Evolutionary conservation across 345 rosid genomes (phyloP).

Genomic region (Atalantia buxifolia): DNA sequence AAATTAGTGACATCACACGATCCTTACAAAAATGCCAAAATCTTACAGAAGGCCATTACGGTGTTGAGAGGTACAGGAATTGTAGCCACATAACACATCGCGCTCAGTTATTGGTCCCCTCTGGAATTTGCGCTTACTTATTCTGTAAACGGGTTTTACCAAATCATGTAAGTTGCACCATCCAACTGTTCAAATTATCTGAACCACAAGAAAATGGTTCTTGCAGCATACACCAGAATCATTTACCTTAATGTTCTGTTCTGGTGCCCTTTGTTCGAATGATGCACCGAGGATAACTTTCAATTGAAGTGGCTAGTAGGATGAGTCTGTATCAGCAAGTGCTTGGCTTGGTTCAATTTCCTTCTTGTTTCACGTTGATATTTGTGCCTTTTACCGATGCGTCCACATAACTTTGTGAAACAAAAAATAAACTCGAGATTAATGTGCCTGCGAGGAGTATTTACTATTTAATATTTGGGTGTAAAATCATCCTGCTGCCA

Average conservation of each 20-base stretch:
- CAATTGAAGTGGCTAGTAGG: not conserved
- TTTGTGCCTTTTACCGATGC: not conserved
- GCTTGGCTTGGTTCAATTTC: not conserved
- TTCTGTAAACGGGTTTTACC: not conserved
- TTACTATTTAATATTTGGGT: not conserved
- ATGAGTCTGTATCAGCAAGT: not conserved
- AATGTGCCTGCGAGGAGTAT: not conserved
- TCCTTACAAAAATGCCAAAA: not conserved
- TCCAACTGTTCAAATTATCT: not conserved
- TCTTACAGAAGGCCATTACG: not conserved
- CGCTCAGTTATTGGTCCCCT: constrained; percentile 6
- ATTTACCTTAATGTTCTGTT: not conserved
- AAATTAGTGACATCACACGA: not conserved
- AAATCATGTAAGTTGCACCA: not conserved
- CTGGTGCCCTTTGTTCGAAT: too few species aligned
- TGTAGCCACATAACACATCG: not conserved
- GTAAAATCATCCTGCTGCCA: not conserved
- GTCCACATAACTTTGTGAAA: not conserved
- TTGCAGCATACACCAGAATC: not conserved
- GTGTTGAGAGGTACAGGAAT: not conserved
- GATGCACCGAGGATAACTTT: not conserved
- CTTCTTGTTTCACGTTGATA: not conserved
- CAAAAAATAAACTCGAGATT: not conserved
- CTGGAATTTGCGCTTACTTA: not conserved
- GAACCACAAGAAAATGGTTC: not conserved